Conservation (phyloP, 768 basidiomycete species). For the Rhodosporidiobolus sp. region DNA sequence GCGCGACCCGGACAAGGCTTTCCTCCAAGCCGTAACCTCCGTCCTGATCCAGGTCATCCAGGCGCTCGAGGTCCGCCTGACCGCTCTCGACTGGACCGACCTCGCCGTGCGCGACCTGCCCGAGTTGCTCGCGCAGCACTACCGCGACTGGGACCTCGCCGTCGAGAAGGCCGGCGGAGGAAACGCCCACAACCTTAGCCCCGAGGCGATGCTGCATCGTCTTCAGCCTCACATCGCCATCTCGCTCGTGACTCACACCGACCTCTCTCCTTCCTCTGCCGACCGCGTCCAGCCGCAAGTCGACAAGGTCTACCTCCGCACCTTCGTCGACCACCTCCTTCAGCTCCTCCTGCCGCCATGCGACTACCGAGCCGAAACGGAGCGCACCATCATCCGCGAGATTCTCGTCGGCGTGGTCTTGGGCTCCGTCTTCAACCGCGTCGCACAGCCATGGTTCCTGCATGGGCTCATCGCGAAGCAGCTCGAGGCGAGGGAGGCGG, state of each 20-base stretch:
- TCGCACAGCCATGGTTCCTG: slow-evolving; percentile 89
- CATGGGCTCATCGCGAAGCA: slow-evolving; percentile 66
- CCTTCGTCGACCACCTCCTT: slow-evolving; percentile 72
- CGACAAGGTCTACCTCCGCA: slow-evolving; percentile 73
- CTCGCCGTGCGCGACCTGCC: slow-evolving; percentile 66
- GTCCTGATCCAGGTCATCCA: slow-evolving; percentile 41
- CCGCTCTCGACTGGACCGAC: slow-evolving; percentile 56
- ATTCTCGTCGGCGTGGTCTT: slow-evolving; percentile 73
- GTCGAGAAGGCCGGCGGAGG: slow-evolving; percentile 61
- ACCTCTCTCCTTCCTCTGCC: background rate
- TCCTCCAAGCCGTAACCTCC: slow-evolving; percentile 36
- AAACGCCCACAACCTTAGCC: slow-evolving; percentile 53
- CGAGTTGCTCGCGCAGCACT: slow-evolving; percentile 68
- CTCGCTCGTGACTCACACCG: slow-evolving; percentile 46
- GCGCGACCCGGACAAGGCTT: slow-evolving; percentile 42
- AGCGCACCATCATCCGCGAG: slow-evolving; percentile 81
- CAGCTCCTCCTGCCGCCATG: slow-evolving; percentile 68
- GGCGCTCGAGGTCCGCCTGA: slow-evolving; percentile 39
- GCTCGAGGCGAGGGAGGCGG: slow-evolving; percentile 50
- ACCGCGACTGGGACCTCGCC: slow-evolving; percentile 71
- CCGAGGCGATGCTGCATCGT: slow-evolving; percentile 70
- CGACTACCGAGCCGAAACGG: slow-evolving; percentile 72
- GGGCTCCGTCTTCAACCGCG: slow-evolving; percentile 56
- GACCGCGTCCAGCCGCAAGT: slow-evolving; percentile 53
- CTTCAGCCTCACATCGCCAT: slow-evolving; percentile 78